Conservation (phyloP, 306 rosid species). For the Malus asiatica region DNA sequence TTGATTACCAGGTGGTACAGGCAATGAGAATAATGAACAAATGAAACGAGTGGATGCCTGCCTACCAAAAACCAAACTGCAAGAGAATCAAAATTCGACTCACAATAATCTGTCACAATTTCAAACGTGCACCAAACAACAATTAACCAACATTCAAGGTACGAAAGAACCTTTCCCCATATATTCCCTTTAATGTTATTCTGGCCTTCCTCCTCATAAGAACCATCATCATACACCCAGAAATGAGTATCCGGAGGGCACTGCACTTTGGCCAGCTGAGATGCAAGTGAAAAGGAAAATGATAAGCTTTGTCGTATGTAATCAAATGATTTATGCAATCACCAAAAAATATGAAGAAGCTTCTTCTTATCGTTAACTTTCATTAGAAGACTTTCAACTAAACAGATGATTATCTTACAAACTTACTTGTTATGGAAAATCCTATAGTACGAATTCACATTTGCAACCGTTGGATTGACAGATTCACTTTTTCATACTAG, state of each 20-base stretch:
- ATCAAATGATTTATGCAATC: background rate
- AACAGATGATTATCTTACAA: background rate
- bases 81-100: constrained; percentile 43
- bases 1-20: constrained; percentile 61
- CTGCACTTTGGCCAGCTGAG: constrained; percentile 87
- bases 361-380: background rate
- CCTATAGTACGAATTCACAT: background rate
- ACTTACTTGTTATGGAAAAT: background rate
- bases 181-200: constrained; percentile 88
- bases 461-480: background rate
- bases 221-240: constrained; percentile 93
- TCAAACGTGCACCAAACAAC: constrained; percentile 25
- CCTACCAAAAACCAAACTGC: constrained; percentile 77
- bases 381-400: background rate
- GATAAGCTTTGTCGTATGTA: constrained; percentile 5
- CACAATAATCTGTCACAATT: constrained; percentile 23
- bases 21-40: constrained; percentile 77
- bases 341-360: background rate
- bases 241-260: constrained; percentile 92
- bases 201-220: constrained; percentile 96
- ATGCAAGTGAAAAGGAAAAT: constrained; percentile 2
- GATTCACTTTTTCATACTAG: background rate
- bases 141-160: constrained; percentile 26
- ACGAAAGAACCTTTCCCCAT: constrained; percentile 98
- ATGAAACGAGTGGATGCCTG: constrained; percentile 89